Evolutionary conservation across 1,284 basidiomycete genomes (phyloP), one percentile per base, ranked within the genome.

Genomic region (Coriolopsis trogii): DNA sequence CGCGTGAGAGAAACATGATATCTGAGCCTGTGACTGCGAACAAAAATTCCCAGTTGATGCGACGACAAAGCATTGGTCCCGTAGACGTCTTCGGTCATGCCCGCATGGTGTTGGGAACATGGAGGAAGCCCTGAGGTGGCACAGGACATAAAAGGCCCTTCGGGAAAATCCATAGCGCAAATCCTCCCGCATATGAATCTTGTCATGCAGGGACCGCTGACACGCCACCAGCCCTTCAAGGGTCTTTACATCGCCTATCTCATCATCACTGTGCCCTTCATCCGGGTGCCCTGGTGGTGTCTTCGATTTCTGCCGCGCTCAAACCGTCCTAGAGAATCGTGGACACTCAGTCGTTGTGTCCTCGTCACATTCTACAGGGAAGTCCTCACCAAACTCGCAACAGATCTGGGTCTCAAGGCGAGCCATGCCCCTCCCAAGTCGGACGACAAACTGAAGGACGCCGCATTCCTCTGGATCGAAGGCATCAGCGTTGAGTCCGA

Each of bases 391-490:
- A 18, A 18, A 3, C 24, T 52, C 9, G 29, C 48, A 4, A 5
- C 41, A 25, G 38, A 45, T 21, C 15, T 51, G 18, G 47, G 48
- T 25, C 20, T 46, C 24, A 45, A 38, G 41, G 31, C 34, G 29
- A 40, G 38, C 18, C 40, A 41, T 25, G 7, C 43, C n/a, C 38
- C 41, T 25, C 49, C 60, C 15, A 50, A 44, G 37, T 55, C 56
- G 3, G 49, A 59, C 12, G 44, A 49, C 12, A 44, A 57, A 39
- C 37, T 59, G 23, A 59, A 58, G 39, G 28, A 49, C 37, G 57
- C 57, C 23, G 42, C 29, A 13, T 56, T 63, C 47, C 46, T 59
- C 3, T 62, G 62, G 59, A 46, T 63, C 16, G 56, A 61, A 4
- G 53, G 46, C 3, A 31, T 59, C 30, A 21, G 23, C 15, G 40